A percentile compares a stretch with the other conserved stretches of the same genome.
phyloP scores from a whole-genome alignment of 1,284 basidiomycete species.

The Coniophora puteana region DNA sequence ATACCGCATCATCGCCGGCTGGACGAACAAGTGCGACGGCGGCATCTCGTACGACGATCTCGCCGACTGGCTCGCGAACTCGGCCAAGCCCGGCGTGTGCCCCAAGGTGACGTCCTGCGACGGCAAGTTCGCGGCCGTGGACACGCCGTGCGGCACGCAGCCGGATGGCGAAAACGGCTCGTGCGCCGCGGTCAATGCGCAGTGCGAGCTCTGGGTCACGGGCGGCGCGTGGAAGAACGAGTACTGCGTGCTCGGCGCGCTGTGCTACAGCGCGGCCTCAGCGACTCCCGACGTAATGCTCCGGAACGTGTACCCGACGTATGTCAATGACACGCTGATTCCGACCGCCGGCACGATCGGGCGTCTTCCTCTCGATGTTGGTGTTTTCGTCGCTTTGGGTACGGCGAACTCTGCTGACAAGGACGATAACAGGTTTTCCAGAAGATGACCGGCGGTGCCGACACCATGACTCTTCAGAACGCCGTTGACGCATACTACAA shows the following conservation, averaged over 20 bases:
- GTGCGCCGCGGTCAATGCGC: background rate
- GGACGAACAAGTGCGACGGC: background rate
- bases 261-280: conserved; percentile 1
- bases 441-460: conserved; percentile 2
- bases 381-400: too few relatives aligned
- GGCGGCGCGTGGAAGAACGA: background rate
- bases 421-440: too few relatives aligned
- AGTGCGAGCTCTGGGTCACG: conserved; percentile 1
- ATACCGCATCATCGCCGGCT: background rate
- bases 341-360: background rate
- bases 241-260: background rate
- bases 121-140: background rate
- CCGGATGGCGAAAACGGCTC: background rate
- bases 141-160: background rate
- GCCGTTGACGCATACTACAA: too few relatives aligned
- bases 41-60: background rate
- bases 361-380: background rate
- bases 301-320: background rate
- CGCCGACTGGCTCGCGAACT: conserved; percentile 1
- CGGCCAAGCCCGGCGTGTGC: conserved; percentile 1
- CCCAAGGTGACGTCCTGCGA: background rate
- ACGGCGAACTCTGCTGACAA: too few relatives aligned
- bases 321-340: background rate
- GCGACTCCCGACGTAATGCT: conserved; percentile 1
- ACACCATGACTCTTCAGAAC: background rate